Base-by-base conservation (phyloP, 2,329 filamentous ascomycete genomes). In the Arthrobotrys entomopaga region DNA sequence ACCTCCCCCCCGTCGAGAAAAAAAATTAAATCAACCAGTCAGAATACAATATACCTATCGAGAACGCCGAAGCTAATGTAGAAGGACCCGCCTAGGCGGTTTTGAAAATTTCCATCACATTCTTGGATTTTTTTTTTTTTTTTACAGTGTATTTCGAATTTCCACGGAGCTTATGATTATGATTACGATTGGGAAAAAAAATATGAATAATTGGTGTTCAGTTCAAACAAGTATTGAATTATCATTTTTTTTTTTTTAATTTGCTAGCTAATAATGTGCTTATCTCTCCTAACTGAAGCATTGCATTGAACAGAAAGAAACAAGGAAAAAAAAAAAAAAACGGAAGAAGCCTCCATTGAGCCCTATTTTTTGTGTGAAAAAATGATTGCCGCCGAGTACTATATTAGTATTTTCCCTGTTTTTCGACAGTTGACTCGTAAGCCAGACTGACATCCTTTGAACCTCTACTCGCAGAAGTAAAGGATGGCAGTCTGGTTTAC, bases 401-500 rank as follows among this genome's bases (percentile, higher is more conserved):
- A 46, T 7, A 34, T 10, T 46, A n/a, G 42, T 46, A n/a, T 46
- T 46, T 46, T 52, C 48, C 54, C 67, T 58, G 50, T 72, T 60
- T 72, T 69, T 69, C 57, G 65, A 72, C 60, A 72, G 67, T 72
- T 72, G 67, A 65, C 67, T 72, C 67, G 67, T 72, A 72, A 65
- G 60, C 67, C 67, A 72, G 67, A 72, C 67, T 72, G 67, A 72
- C 67, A 72, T 72, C 67, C 67, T 72, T 72, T 72, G 60, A 72
- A 72, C 60, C 67, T 59, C 67, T 72, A 72, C 67, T 69, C 48
- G 60, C 60, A 64, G 67, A 72, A 72, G 67, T 72, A 72, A 72
- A 72, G 67, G 67, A 72, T 72, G 67, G 67, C 67, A 72, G 67
- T 72, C 67, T 72, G 67, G 67, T 72, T 72, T 72, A 72, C 67